A percentile compares a stretch with the other conserved stretches of the same genome.
These are phyloP conservation scores for Cercospora beticola DNA, from an alignment of 2,329 filamentous ascomycete genomes.

Conservation along the genomic window DNA sequence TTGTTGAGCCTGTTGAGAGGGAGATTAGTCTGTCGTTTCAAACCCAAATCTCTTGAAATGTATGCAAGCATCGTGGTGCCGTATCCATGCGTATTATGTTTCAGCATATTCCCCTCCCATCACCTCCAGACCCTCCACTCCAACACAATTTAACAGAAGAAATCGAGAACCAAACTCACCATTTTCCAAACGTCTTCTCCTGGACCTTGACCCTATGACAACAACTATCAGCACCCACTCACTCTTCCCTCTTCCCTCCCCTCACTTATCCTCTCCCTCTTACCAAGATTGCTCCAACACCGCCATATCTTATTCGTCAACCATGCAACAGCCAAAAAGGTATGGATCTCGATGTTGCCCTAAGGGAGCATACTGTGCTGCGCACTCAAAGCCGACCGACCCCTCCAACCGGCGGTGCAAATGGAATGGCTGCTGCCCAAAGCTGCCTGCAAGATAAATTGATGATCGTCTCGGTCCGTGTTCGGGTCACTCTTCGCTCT, in stretches of 20 bases:
- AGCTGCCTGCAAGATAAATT: background rate
- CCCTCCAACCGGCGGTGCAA: background rate
- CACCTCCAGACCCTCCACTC: background rate
- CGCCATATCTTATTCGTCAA: slow-evolving; percentile 25
- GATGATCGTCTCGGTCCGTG: background rate
- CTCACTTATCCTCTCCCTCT: background rate
- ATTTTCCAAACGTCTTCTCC: slow-evolving; percentile 99
- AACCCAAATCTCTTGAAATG: background rate
- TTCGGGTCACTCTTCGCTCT: background rate
- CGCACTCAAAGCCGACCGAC: background rate
- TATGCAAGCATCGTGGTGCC: background rate
- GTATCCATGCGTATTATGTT: background rate
- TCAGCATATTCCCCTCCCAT: background rate
- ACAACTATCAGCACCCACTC: slow-evolving; percentile 7
- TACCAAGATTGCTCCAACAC: slow-evolving; percentile 53
- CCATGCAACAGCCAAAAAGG: slow-evolving; percentile 11
- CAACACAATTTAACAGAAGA: background rate
- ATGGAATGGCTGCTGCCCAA: background rate
- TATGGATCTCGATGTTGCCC: background rate
- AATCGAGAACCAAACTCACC: slow-evolving; percentile 51
- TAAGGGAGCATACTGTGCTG: background rate
- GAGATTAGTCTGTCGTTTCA: background rate
- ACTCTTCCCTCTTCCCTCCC: background rate
- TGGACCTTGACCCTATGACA: slow-evolving; percentile 50
- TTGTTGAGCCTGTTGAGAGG: slow-evolving; percentile 77